Evolutionary conservation across 1,284 basidiomycete species (phyloP), one percentile per base, ranked within the genome.

Genomic region (Naganishia sp.): DNA sequence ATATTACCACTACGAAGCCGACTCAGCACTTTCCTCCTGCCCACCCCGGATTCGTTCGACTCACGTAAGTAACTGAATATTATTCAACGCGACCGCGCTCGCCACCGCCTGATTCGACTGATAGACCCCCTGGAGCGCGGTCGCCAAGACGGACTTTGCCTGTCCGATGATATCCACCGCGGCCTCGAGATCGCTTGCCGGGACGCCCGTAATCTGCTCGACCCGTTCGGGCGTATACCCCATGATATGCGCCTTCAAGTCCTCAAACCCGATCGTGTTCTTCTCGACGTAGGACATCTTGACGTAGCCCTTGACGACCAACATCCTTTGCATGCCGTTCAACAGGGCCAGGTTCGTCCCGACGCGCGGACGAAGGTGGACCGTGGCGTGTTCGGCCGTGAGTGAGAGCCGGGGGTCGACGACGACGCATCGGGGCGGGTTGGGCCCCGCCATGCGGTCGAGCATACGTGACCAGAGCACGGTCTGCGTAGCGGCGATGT

Each of bases 391-490:
- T 49, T 67, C 59, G 7, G 59, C 66, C 1, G 60, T 63, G 10
- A 61, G 61, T 5, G 66, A 64, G 2, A 55, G 25, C 25, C 66
- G 43, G 23, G 66, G 66, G 48, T 67, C 66, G 52, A 67, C 63
- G 21, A 63, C 66, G 55, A 67, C 54, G 42, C 44, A 45, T 42
- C 48, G 56, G 21, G 66, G 66, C 44, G 66, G 66, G 28, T 67
- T 67, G 39, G 60, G 66, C 5, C 66, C 66, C 15, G 52, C 60
- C 45, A 67, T 49, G 6, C 66, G 60, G 28, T 67, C 66, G 21
- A 67, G 66, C 59, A 67, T 67, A 23, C 66, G 66, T 11, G 60
- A 50, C 66, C 66, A 67, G 43, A 67, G 42, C 4, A 67, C 66
- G 25, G 66, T 67, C 39, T 67, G 66, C 9, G 66, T 67, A 6